A percentile compares a stretch with the other conserved stretches of the same genome.
These are phyloP conservation scores for Macaranga tanarius DNA, from an alignment of 441 rosid genomes.

Conservation along the genomic window DNA sequence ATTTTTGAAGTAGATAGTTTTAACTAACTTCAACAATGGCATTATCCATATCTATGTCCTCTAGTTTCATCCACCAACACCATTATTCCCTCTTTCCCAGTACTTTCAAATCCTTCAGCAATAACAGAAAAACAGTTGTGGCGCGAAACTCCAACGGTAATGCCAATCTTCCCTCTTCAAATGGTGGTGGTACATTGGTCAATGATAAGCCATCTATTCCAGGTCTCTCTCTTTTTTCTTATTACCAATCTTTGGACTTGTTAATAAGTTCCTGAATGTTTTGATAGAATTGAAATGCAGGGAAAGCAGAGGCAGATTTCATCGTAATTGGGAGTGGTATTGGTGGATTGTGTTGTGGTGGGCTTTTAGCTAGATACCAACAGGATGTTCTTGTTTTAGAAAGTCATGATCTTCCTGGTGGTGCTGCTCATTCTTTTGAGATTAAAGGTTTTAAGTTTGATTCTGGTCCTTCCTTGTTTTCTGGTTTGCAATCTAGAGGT, in stretches of 20 bases:
- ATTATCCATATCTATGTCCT: constrained; percentile 16
- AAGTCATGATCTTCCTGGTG: constrained; percentile 87
- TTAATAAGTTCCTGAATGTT: neutral
- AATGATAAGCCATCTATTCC: constrained; percentile 38
- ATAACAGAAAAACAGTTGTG: constrained; percentile 29
- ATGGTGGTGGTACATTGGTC: constrained; percentile 42
- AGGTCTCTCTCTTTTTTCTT: constrained; percentile 36
- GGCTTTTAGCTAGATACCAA: constrained; percentile 78
- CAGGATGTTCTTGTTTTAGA: constrained; percentile 80
- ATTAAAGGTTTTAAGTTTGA: constrained; percentile 79
- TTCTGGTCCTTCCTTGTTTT: constrained; percentile 92
- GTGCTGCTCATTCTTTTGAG: constrained; percentile 81
- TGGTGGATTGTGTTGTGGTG: constrained; percentile 81
- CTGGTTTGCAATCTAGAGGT: constrained; percentile 85
- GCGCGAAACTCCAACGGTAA: constrained; percentile 38
- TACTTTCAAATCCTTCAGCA: constrained; percentile 17
- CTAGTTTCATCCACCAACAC: constrained; percentile 11
- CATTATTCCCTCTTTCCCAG: constrained; percentile 16
- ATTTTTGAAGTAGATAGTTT: no score
- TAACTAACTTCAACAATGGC: constrained; percentile 23
- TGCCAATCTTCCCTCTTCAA: constrained; percentile 34
- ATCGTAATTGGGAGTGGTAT: constrained; percentile 90
- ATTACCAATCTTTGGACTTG: neutral
- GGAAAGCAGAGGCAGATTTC: constrained; percentile 80
- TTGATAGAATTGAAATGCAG: constrained; percentile 30